Evolutionary conservation across 176 grass and related monocot species (phyloP), one percentile per base, ranked within the genome.

Genomic region (Tillandsia fasciculata): DNA sequence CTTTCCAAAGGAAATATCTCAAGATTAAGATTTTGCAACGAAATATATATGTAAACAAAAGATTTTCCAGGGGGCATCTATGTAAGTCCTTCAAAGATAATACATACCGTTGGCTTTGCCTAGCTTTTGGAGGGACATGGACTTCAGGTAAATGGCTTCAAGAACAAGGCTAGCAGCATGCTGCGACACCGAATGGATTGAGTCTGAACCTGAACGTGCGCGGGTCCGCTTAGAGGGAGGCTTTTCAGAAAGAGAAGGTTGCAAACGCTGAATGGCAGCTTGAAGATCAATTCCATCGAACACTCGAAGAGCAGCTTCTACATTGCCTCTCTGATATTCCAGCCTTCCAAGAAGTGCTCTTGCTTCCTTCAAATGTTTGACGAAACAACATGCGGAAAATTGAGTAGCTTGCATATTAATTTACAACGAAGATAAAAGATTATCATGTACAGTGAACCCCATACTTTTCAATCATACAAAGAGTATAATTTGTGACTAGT

Each of bases 111-210:
- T 86, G 59, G 86, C 81, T 81, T 85, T 93, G 23, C 82, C 86
- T 74, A 99, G 77, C 68, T 93, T 99, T 54, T 92, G 84, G 53
- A 99, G 84, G 18, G 94, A 93, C 94, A 99, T 90, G 48, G 94
- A 84, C 75, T 94, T 99, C 80, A 93, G 83, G 80, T 93, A 99
- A 80, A 99, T 93, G 57, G 95, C 95, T 83, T 99, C 95, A 52
- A 99, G 84, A 70, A 99, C 87, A 57, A 93, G 95, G 64, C 84
- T 99, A 61, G 95, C 90, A 47, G 95, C 87, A 81, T 93, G 87
- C 57, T 99, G 95, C 18, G 95, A 93, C 71, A 76, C 80, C 14
- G 87, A 84, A 79, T 79, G 80, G 9, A 89, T 77, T 53, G 67
- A 52, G 8, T 58, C 29, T 2, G 90, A 86, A 52, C 76, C 86